phyloP scores from a whole-genome alignment of 2,329 filamentous ascomycete species.

The Exophiala calicioides region DNA sequence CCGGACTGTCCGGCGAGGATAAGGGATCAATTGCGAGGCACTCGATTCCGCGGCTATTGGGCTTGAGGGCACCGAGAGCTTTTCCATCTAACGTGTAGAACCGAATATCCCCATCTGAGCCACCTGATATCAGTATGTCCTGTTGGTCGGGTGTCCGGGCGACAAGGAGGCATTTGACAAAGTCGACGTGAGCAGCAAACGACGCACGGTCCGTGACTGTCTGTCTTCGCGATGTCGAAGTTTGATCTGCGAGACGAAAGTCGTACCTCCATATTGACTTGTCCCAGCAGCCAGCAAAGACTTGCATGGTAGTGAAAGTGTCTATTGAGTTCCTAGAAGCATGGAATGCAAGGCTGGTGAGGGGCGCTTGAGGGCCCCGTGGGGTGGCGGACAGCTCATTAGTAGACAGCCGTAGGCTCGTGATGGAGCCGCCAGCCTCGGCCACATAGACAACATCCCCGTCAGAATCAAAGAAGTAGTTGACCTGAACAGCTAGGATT shows the following conservation, averaged over 20 bases:
- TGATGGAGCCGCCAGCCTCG: slow-evolving; percentile 80
- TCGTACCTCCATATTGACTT: slow-evolving; percentile 88
- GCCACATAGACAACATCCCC: slow-evolving; percentile 68
- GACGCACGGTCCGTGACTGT: slow-evolving; percentile 36
- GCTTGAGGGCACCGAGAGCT: slow-evolving; percentile 74
- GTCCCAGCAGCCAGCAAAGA: slow-evolving; percentile 94
- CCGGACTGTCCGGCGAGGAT: slow-evolving; percentile 45
- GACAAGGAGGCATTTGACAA: slow-evolving; percentile 78
- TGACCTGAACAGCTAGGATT: slow-evolving; percentile 65
- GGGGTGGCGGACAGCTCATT: slow-evolving; percentile 47
- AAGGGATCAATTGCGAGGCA: slow-evolving; percentile 74
- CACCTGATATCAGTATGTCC: slow-evolving; percentile 69
- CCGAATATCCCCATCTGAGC: slow-evolving; percentile 76
- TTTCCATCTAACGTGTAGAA: slow-evolving; percentile 76
- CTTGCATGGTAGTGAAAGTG: slow-evolving; percentile 39
- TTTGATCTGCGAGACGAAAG: slow-evolving; percentile 53
- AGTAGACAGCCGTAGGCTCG: slow-evolving; percentile 54
- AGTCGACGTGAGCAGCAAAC: slow-evolving; percentile 57
- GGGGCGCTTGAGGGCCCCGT: slow-evolving; percentile 73
- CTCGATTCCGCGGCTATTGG: slow-evolving; percentile 76
- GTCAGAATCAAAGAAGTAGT: slow-evolving; percentile 18
- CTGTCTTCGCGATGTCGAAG: slow-evolving; percentile 67
- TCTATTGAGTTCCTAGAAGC: slow-evolving; percentile 43
- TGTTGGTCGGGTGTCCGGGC: slow-evolving; percentile 59
- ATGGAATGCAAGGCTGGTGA: slow-evolving; percentile 73